Evolutionary conservation across 257 asterid genomes (phyloP).

Genomic region (Agastache rugosa): DNA sequence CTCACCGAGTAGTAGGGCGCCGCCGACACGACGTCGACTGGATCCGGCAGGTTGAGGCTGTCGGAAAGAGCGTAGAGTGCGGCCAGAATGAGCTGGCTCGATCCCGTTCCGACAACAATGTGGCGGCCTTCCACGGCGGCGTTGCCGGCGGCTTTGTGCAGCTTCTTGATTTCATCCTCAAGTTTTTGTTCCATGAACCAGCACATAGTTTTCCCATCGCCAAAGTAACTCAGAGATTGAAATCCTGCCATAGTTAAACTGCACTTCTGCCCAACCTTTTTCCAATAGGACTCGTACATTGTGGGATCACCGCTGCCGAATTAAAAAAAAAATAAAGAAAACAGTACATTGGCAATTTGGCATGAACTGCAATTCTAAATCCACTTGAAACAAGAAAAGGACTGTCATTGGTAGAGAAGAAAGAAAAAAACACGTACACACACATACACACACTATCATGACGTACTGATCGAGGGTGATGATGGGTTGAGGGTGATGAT

Average conservation of each 20-base stretch:
- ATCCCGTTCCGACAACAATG: conserved; percentile 77
- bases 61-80: conserved; percentile 66
- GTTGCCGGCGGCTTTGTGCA: conserved; percentile 67
- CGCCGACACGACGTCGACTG: conserved; percentile 68
- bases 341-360: too few relatives aligned
- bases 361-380: neutral
- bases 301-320: conserved; percentile 54
- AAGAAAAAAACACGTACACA: too few relatives aligned
- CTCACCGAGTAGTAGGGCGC: conserved; percentile 82
- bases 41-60: conserved; percentile 45
- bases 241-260: conserved; percentile 44
- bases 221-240: conserved; percentile 75
- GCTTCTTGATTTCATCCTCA: conserved; percentile 58
- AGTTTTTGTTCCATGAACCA: conserved; percentile 88
- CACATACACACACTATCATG: too few relatives aligned
- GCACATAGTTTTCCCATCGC: conserved; percentile 52
- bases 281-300: conserved; percentile 56
- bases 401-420: neutral
- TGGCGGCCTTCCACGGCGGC: conserved; percentile 56
- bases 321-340: neutral
- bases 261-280: conserved; percentile 38
- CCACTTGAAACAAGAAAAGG: neutral
- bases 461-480: conserved; percentile 77
- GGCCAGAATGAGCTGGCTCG: conserved; percentile 84
- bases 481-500: conserved; percentile 23